Evolutionary conservation across 2,329 filamentous ascomycete species (phyloP).

Genomic region (Aspergillus pseudotamarii): DNA sequence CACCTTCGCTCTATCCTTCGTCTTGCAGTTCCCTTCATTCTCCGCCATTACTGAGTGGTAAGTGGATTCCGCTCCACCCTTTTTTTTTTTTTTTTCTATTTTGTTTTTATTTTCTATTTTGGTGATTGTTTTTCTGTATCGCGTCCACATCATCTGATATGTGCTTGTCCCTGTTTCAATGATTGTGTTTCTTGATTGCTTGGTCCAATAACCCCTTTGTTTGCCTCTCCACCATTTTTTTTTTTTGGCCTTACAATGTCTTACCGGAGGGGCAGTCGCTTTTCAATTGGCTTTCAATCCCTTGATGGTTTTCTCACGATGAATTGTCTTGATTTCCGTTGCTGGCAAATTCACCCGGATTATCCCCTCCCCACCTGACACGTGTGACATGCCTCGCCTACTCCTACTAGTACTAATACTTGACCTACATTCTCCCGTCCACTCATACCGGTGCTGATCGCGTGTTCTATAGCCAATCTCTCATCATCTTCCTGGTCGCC

Average conservation of each 20-base stretch:
- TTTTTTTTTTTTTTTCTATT: no score
- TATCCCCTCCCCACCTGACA: conserved; percentile 28
- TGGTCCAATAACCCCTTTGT: not conserved
- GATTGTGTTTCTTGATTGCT: not conserved
- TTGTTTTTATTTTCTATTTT: no score
- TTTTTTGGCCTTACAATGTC: not conserved
- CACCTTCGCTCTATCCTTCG: no score
- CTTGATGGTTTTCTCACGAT: conserved; percentile 8
- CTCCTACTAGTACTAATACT: not conserved
- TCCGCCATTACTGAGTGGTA: no score
- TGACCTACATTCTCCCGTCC: conserved; percentile 16
- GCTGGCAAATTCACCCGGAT: conserved; percentile 7
- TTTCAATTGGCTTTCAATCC: conserved; percentile 1
- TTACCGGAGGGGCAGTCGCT: not conserved
- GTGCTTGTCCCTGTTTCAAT: not conserved
- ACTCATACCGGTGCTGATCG: conserved; percentile 29
- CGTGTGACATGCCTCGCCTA: conserved; percentile 31
- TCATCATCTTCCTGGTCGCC: conserved; percentile 27
- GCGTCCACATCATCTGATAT: not conserved
- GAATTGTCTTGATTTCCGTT: conserved; percentile 9
- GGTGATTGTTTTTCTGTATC: not conserved
- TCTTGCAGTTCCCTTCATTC: no score
- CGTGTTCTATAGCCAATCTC: conserved; percentile 27
- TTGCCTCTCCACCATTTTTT: not conserved
- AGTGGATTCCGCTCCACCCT: no score